These are phyloP conservation scores for Irpex lacteus DNA, from an alignment of 1,284 basidiomycete genomes.

Conservation along the genomic window DNA sequence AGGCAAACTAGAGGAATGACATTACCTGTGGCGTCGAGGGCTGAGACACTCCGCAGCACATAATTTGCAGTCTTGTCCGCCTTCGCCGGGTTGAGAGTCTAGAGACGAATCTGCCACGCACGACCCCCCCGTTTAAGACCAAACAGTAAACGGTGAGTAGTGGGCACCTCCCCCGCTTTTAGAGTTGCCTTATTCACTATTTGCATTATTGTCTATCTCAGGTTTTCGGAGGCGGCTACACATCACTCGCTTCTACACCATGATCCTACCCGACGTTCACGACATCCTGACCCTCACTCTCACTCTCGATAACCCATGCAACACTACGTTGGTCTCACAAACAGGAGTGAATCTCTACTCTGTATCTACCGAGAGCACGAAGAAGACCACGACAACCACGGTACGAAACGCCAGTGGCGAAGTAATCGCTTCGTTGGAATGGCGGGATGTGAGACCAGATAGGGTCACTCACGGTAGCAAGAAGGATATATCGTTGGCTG, in stretches of 20 bases:
- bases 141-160: too few relatives aligned
- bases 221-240: too few relatives aligned
- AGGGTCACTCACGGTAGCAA: slow-evolving; percentile 16
- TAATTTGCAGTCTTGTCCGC: too few relatives aligned
- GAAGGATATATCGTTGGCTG: slow-evolving; percentile 23
- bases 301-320: slow-evolving; percentile 41
- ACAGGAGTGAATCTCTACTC: slow-evolving; percentile 36
- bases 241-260: neutral
- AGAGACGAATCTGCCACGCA: too few relatives aligned
- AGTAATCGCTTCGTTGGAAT: slow-evolving; percentile 23
- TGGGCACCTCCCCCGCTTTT: too few relatives aligned
- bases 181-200: too few relatives aligned
- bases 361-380: slow-evolving; percentile 34
- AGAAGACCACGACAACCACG: slow-evolving; percentile 30
- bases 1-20: too few relatives aligned
- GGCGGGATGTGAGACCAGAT: slow-evolving; percentile 24
- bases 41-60: too few relatives aligned
- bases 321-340: slow-evolving; percentile 36
- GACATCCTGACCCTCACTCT: slow-evolving; percentile 31
- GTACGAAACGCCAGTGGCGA: slow-evolving; percentile 27
- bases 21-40: too few relatives aligned
- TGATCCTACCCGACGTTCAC: neutral
- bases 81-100: too few relatives aligned
- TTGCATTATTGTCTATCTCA: too few relatives aligned
- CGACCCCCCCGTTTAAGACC: too few relatives aligned